Conservation (phyloP, 2,329 filamentous ascomycete genomes). For the Scedosporium boydii region DNA sequence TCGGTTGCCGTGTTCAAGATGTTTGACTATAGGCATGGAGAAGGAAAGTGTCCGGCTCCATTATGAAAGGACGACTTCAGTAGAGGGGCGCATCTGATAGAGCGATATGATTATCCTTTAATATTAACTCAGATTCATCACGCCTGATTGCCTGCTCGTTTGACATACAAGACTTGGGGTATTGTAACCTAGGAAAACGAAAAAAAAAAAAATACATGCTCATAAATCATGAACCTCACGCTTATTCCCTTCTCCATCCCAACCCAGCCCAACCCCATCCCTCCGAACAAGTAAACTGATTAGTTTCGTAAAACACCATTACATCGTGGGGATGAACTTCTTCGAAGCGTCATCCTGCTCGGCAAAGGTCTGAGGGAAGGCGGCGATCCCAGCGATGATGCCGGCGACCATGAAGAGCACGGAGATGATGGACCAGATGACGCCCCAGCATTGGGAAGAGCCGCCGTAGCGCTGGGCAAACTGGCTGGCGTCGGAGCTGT, state of each 20-base stretch:
- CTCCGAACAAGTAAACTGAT: neutral
- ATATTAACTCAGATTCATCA: too few relatives aligned
- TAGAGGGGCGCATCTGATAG: neutral
- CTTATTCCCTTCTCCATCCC: neutral
- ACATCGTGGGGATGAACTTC: slow-evolving; percentile 47
- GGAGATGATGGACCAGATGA: slow-evolving; percentile 68
- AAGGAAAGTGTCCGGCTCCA: neutral
- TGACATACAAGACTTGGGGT: neutral
- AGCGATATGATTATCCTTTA: neutral
- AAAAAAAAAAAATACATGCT: neutral
- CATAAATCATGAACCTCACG: neutral
- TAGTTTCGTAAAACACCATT: neutral
- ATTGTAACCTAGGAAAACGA: neutral
- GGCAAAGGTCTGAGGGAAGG: slow-evolving; percentile 60
- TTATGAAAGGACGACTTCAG: neutral
- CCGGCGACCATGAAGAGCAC: slow-evolving; percentile 61
- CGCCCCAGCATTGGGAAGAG: slow-evolving; percentile 71
- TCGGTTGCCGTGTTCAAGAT: slow-evolving; percentile 13
- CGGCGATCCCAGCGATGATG: slow-evolving; percentile 68
- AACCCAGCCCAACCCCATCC: neutral
- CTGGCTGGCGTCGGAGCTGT: slow-evolving; percentile 68
- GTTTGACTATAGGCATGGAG: neutral
- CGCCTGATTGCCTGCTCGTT: neutral
- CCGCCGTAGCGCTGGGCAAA: slow-evolving; percentile 72
- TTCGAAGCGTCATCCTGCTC: slow-evolving; percentile 62